Percentiles rank a stretch among this genome's conserved stretches.
Evolutionary conservation across 768 basidiomycete genomes (phyloP).

Genomic region (Lentinula sp.): DNA sequence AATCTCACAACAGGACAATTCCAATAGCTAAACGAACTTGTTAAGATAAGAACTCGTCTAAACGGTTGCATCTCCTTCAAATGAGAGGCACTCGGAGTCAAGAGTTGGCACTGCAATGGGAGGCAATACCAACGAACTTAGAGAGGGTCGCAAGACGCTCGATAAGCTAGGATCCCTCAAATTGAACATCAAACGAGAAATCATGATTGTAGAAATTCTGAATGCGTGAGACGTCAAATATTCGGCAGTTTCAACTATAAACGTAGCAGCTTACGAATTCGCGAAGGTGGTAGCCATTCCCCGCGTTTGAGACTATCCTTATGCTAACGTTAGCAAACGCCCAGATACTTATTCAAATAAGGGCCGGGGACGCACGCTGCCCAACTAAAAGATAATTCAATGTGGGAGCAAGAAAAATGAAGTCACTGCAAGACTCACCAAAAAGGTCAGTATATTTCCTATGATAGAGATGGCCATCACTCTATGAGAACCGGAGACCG

Average conservation of each 20-base stretch:
- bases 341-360: not conserved
- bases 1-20: no score
- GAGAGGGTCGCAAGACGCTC: not conserved
- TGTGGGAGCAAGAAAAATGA: not conserved
- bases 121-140: not conserved
- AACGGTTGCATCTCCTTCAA: not conserved
- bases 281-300: constrained; percentile 5
- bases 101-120: not conserved
- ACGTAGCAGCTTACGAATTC: not conserved
- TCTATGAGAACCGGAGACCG: not conserved
- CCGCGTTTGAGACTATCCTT: not conserved
- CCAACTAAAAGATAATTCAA: not conserved
- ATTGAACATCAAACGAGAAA: constrained; percentile 14
- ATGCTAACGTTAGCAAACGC: not conserved
- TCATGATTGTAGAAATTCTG: constrained; percentile 13
- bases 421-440: not conserved
- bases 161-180: constrained; percentile 14
- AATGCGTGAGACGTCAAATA: not conserved
- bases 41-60: not conserved
- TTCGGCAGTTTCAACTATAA: no score
- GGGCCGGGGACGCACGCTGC: not conserved
- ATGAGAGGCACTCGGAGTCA: not conserved
- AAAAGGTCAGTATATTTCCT: not conserved
- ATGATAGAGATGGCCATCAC: constrained; percentile 3
- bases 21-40: no score